These are phyloP conservation scores for Colletotrichum spinosum DNA, from an alignment of 2,329 filamentous ascomycete species.

Conservation along the genomic window DNA sequence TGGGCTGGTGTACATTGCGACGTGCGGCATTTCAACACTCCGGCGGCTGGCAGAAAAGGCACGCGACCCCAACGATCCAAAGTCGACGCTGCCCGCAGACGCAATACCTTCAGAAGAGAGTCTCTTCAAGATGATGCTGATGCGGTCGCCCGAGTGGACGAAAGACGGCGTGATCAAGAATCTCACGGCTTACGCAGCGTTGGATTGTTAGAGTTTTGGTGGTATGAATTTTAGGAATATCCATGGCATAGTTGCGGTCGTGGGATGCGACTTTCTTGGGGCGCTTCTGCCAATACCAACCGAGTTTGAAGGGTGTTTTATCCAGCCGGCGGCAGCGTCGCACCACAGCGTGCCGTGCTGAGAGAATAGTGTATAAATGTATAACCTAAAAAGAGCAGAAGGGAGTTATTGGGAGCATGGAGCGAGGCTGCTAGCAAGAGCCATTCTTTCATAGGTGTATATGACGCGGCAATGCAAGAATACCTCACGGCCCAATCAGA, in stretches of 20 bases:
- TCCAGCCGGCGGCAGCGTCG: background rate
- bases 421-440: slow-evolving; percentile 33
- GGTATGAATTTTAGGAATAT: slow-evolving; percentile 2
- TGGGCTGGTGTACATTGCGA: slow-evolving; percentile 72
- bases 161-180: slow-evolving; percentile 76
- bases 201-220: slow-evolving; percentile 48
- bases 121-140: slow-evolving; percentile 74
- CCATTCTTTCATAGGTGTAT: slow-evolving; percentile 36
- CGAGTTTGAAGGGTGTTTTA: background rate
- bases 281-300: slow-evolving; percentile 4
- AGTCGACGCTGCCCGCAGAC: slow-evolving; percentile 65
- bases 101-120: slow-evolving; percentile 75
- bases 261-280: background rate
- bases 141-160: slow-evolving; percentile 71
- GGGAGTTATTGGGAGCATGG: slow-evolving; percentile 32
- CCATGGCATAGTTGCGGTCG: slow-evolving; percentile 22
- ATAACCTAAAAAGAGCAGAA: slow-evolving; percentile 29
- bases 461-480: slow-evolving; percentile 38
- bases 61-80: slow-evolving; percentile 64
- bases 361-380: slow-evolving; percentile 34
- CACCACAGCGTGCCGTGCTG: background rate
- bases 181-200: slow-evolving; percentile 71
- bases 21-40: slow-evolving; percentile 76
- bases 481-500: slow-evolving; percentile 14
- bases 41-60: slow-evolving; percentile 76